phyloP scores from a whole-genome alignment of 2,329 filamentous ascomycete species.

The Knufia petricola region DNA sequence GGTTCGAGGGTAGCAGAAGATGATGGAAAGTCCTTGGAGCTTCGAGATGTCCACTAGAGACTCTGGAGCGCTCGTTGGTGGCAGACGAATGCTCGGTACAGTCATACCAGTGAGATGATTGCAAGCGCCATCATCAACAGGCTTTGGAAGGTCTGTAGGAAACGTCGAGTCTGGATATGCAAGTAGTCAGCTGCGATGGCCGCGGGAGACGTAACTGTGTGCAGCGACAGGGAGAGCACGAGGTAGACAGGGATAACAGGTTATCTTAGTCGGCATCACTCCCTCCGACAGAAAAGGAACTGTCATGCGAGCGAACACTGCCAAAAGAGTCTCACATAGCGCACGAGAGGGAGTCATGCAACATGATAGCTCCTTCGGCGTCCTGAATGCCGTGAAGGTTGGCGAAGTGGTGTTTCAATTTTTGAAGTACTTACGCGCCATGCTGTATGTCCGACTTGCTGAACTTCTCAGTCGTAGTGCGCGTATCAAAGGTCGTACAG shows the following conservation, averaged over 20 bases:
- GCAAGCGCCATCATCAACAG: slow-evolving; percentile 33
- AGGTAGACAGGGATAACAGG: too few species aligned
- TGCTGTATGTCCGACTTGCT: not conserved
- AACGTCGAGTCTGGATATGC: slow-evolving; percentile 23
- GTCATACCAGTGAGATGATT: slow-evolving; percentile 27
- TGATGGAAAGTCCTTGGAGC: slow-evolving; percentile 30
- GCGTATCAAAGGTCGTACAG: not conserved
- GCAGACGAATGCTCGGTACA: slow-evolving; percentile 27
- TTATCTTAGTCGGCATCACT: too few species aligned
- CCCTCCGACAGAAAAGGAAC: too few species aligned
- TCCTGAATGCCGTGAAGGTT: too few species aligned
- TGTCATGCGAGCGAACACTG: too few species aligned
- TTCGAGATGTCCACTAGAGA: slow-evolving; percentile 26
- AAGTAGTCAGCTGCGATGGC: not conserved
- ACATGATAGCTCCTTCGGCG: too few species aligned
- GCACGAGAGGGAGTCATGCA: too few species aligned
- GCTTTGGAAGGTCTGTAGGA: slow-evolving; percentile 29
- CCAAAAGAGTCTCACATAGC: too few species aligned
- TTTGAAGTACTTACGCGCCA: not conserved
- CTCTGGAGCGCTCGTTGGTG: slow-evolving; percentile 16
- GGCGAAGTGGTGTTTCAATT: too few species aligned
- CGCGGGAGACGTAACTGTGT: too few species aligned
- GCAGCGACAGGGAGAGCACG: too few species aligned
- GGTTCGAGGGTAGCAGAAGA: slow-evolving; percentile 37
- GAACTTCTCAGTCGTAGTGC: not conserved